These are phyloP conservation scores for Cryptosporidium ryanae DNA, from an alignment of 169 alveolate genomes.

Conservation along the genomic window DNA sequence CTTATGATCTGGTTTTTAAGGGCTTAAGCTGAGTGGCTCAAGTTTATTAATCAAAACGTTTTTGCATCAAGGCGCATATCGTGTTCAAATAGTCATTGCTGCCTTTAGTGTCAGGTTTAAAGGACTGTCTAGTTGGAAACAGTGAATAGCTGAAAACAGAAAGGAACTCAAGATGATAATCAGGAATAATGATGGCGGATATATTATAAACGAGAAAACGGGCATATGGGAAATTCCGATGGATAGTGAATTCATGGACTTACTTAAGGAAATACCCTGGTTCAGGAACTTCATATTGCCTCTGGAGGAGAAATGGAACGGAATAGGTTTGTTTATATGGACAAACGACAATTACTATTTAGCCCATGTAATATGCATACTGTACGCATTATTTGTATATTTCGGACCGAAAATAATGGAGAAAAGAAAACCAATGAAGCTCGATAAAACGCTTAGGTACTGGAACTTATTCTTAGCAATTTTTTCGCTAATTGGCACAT, in stretches of 20 bases:
- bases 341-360: conserved; percentile 71
- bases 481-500: conserved; percentile 80
- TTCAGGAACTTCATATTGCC: conserved; percentile 7
- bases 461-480: conserved; percentile 84
- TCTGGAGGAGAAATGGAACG: conserved; percentile 76
- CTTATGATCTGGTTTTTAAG: too few species aligned
- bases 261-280: conserved; percentile 73
- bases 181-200: conserved; percentile 63
- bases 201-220: conserved; percentile 32
- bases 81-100: too few species aligned
- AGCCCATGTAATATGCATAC: conserved; percentile 76
- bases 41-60: too few species aligned
- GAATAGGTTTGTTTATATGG: conserved; percentile 67
- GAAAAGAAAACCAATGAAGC: conserved; percentile 76
- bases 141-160: too few species aligned
- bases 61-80: neutral
- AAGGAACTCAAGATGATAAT: conserved; percentile 48
- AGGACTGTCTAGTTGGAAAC: too few species aligned
- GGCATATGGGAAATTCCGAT: conserved; percentile 68
- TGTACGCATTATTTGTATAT: conserved; percentile 80
- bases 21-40: too few species aligned
- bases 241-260: conserved; percentile 43
- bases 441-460: conserved; percentile 76
- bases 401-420: conserved; percentile 80
- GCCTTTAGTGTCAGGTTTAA: too few species aligned